Evolutionary conservation across 306 rosid species (phyloP).

Genomic region (Hippophae rhamnoides): DNA sequence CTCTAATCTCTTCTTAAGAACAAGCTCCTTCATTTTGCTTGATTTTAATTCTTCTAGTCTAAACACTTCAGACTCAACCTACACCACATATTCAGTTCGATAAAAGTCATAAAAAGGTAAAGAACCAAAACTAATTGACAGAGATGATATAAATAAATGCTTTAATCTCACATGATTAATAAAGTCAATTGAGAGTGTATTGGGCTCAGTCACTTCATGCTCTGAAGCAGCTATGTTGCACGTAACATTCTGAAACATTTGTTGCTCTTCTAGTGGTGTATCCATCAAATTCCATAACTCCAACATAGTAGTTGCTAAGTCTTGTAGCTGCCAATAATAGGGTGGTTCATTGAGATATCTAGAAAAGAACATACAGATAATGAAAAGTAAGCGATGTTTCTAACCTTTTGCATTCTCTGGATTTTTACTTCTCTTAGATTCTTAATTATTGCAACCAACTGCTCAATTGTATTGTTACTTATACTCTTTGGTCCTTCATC

Average conservation of each 20-base stretch:
- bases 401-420: conserved; percentile 90
- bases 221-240: conserved; percentile 91
- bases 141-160: conserved; percentile 1
- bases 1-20: conserved; percentile 47
- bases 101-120: too few relatives aligned
- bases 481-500: conserved; percentile 55
- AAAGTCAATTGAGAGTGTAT: conserved; percentile 63
- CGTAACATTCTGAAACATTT: conserved; percentile 82
- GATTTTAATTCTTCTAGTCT: conserved; percentile 64
- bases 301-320: conserved; percentile 76
- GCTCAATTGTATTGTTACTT: conserved; percentile 48
- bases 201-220: conserved; percentile 76
- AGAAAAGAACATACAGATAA: conserved; percentile 3
- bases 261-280: conserved; percentile 93
- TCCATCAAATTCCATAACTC: conserved; percentile 98
- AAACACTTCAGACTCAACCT: conserved; percentile 64
- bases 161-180: conserved; percentile 57
- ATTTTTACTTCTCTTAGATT: conserved; percentile 54
- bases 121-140: too few relatives aligned
- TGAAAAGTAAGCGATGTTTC: conserved; percentile 11
- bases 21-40: conserved; percentile 53
- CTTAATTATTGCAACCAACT: conserved; percentile 44
- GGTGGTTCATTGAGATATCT: conserved; percentile 11
- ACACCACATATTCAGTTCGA: too few relatives aligned
- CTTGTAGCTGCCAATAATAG: conserved; percentile 72